Conservation (phyloP, 1,284 basidiomycete genomes). For the Pyrrhoderma lamaoense region DNA sequence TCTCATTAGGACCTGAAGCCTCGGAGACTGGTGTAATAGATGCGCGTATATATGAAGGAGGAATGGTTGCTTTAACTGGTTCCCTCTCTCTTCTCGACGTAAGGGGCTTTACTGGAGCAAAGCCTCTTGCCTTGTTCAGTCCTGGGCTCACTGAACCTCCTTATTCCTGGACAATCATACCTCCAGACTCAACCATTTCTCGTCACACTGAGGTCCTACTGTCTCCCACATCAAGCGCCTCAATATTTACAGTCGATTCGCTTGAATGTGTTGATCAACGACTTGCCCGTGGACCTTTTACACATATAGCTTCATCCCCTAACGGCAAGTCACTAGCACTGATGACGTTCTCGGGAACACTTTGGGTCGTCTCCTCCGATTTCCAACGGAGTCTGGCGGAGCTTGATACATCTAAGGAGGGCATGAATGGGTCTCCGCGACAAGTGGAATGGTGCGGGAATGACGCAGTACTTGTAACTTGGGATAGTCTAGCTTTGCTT, state of each 20-base stretch:
- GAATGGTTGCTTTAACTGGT: slow-evolving; percentile 81
- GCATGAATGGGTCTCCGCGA: slow-evolving; percentile 47
- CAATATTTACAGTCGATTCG: slow-evolving; percentile 75
- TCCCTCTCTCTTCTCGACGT: slow-evolving; percentile 76
- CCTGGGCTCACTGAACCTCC: slow-evolving; percentile 77
- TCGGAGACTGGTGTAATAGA: slow-evolving; percentile 81
- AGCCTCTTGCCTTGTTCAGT: slow-evolving; percentile 59
- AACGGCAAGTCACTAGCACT: slow-evolving; percentile 91
- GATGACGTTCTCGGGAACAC: slow-evolving; percentile 60
- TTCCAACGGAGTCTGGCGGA: slow-evolving; percentile 87
- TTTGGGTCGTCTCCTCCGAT: slow-evolving; percentile 93
- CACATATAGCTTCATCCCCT: slow-evolving; percentile 80
- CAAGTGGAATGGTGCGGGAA: slow-evolving; percentile 95
- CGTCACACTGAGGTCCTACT: slow-evolving; percentile 83
- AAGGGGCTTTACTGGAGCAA: slow-evolving; percentile 75
- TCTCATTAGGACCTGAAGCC: slow-evolving; percentile 80
- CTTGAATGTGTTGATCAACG: slow-evolving; percentile 84
- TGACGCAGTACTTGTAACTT: slow-evolving; percentile 86
- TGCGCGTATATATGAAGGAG: slow-evolving; percentile 79
- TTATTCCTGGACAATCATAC: slow-evolving; percentile 77
- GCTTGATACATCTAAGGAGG: slow-evolving; percentile 53
- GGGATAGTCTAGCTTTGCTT: slow-evolving; percentile 69
- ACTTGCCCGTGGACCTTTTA: slow-evolving; percentile 85
- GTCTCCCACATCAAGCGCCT: slow-evolving; percentile 50
- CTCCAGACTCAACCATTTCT: slow-evolving; percentile 79